phyloP scores from a whole-genome alignment of 345 rosid species.

The Lenwebbia sp. region DNA sequence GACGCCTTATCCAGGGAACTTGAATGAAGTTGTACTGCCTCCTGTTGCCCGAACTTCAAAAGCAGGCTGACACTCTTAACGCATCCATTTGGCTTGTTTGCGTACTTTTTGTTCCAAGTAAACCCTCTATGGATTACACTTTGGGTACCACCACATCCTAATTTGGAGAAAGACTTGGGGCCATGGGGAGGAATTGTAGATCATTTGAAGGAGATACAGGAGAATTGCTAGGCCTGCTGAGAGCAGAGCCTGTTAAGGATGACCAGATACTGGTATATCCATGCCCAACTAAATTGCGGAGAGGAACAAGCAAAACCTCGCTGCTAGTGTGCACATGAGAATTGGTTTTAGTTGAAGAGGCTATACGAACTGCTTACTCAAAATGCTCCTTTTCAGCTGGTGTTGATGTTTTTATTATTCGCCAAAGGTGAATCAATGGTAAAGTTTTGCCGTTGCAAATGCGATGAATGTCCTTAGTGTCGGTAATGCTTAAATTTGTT shows the following conservation, averaged over 20 bases:
- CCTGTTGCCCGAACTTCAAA: constrained; percentile 69
- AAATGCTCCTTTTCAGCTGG: background rate
- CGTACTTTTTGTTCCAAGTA: background rate
- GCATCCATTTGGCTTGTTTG: background rate
- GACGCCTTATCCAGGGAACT: constrained; percentile 88
- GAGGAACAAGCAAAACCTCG: background rate
- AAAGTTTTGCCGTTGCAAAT: background rate
- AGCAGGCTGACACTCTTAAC: constrained; percentile 48
- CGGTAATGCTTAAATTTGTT: background rate
- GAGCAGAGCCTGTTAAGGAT: background rate
- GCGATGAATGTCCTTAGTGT: background rate
- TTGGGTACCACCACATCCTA: background rate
- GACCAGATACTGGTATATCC: background rate
- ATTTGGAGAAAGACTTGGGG: background rate
- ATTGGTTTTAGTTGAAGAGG: background rate
- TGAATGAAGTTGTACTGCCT: constrained; percentile 58
- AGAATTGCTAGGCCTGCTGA: background rate
- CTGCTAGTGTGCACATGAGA: background rate
- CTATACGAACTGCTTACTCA: background rate
- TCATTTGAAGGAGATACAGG: background rate
- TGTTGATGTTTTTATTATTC: background rate
- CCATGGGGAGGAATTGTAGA: background rate
- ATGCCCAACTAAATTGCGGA: background rate
- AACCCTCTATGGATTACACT: background rate
- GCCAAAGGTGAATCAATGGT: background rate